Conservation (phyloP, 2,329 filamentous ascomycete species). For the Tolypocladium ophioglossoides region DNA sequence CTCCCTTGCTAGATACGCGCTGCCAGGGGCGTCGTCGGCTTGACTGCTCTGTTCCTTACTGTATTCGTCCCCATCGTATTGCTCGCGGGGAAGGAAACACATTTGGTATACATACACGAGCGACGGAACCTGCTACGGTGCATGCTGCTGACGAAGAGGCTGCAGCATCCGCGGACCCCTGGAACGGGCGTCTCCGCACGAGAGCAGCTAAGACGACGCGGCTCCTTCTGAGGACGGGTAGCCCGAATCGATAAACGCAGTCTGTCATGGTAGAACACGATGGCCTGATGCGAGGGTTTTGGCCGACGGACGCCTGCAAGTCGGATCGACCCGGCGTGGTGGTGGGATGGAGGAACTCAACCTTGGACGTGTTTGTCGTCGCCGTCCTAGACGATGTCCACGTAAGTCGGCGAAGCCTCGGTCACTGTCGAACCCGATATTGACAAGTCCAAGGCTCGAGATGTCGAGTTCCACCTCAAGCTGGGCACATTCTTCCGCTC, state of each 20-base stretch:
- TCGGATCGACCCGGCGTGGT: conserved; percentile 72
- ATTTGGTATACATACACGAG: conserved; percentile 49
- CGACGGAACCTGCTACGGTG: background rate
- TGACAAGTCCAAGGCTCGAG: conserved; percentile 45
- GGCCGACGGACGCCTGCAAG: conserved; percentile 76
- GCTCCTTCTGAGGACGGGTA: conserved; percentile 63
- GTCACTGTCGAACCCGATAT: background rate
- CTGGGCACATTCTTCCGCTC: conserved; percentile 75
- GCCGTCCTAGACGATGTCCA: conserved; percentile 85
- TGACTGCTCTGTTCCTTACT: conserved; percentile 77
- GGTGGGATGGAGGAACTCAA: conserved; percentile 92
- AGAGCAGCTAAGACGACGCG: conserved; percentile 87
- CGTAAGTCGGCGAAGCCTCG: conserved; percentile 36
- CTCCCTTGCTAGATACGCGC: conserved; percentile 55
- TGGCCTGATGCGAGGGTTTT: conserved; percentile 97
- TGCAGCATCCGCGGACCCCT: conserved; percentile 69
- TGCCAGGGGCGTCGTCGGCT: conserved; percentile 70
- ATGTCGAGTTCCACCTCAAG: conserved; percentile 80
- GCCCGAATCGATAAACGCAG: conserved; percentile 14
- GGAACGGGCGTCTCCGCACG: conserved; percentile 81
- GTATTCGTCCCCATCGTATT: conserved; percentile 76
- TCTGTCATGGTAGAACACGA: conserved; percentile 60
- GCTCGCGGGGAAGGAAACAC: conserved; percentile 69
- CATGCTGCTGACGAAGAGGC: background rate
- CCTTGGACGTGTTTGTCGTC: conserved; percentile 81